A percentile compares a stretch with the other conserved stretches of the same genome.
phyloP scores from a whole-genome alignment of 164 flowering plant genomes.

The Macadamia integrifolia region DNA sequence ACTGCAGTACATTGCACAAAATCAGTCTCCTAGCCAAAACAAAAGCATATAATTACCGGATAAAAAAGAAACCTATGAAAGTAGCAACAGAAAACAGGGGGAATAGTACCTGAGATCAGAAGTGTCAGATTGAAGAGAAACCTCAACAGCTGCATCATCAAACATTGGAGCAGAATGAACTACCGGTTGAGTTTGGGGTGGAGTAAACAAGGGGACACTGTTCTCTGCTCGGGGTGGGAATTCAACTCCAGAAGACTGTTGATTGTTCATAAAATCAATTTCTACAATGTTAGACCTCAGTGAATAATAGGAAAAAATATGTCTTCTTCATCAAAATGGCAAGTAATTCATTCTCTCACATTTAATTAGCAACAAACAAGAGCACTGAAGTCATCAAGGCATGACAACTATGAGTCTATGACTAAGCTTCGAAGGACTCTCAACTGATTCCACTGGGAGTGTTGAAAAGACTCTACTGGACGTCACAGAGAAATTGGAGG shows the following conservation, averaged over 20 bases:
- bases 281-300: not conserved
- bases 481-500: too few relatives aligned
- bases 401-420: too few relatives aligned
- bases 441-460: not conserved
- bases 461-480: not conserved
- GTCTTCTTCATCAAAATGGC: not conserved
- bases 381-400: not conserved
- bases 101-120: slow-evolving; percentile 72
- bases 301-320: not conserved
- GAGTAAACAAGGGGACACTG: slow-evolving; percentile 77
- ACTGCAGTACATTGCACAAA: too few relatives aligned
- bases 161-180: slow-evolving; percentile 34
- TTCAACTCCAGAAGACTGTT: slow-evolving; percentile 57
- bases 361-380: not conserved
- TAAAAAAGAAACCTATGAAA: not conserved
- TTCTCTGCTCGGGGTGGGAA: slow-evolving; percentile 61
- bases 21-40: too few relatives aligned
- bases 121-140: slow-evolving; percentile 65
- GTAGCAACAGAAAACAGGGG: not conserved
- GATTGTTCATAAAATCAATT: slow-evolving; percentile 7
- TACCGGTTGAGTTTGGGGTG: slow-evolving; percentile 84
- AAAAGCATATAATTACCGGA: too few relatives aligned
- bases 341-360: too few relatives aligned
- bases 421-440: not conserved
- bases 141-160: slow-evolving; percentile 62